Base-by-base conservation (phyloP, 768 basidiomycete species). In the Postia placenta region DNA sequence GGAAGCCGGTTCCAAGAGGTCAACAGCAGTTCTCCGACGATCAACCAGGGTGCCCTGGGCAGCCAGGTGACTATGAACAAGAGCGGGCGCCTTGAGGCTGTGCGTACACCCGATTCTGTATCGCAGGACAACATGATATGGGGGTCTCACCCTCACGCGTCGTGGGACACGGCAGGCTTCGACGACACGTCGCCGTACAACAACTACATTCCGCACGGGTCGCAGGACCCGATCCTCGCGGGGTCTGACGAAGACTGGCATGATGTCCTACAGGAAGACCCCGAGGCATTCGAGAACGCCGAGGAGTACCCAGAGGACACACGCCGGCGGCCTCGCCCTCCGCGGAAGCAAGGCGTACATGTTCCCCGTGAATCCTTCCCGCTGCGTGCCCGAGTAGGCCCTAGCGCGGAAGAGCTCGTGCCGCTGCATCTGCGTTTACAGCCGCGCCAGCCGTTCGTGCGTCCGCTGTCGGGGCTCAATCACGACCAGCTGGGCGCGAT, bases 1-100 rank as follows among this genome's bases (percentile, higher is more conserved):
- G 85, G 84, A 2, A 81, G 81, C 55, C 76, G 81, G 33, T 87
- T 89, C 62, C 78, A 83, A 59, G 88, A 91, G 61, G 76, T 83
- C 43, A 79, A 80, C 56, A 73, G 80, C 26, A 75, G 80, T 60
- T 82, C 82, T 5, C 64, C 67, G 11, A 68, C 74, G 7, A 76
- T 78, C 45, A 80, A 79, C 6, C 78, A 74, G n/a, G 61, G 86
- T 14, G 80, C 81, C 1, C 61, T 83, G 4, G 83, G 81, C 12
- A 83, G 74, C 54, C 78, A 73, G 41, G 69, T 85, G 27, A 68
- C 72, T 11, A 64, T 78, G 23, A 78, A 78, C 52, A 69, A 77
- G 54, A 61, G 68, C 17, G 82, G 79, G 9, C 72, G 76, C 48
- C 61, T 78, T 55, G 67, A 51, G 64, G 74, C 37, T 1, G 49